A percentile compares a stretch with the other conserved stretches of the same genome.
Evolutionary conservation across 2,329 filamentous ascomycete genomes (phyloP).

Genomic region (Aspergillus eucalypticola): DNA sequence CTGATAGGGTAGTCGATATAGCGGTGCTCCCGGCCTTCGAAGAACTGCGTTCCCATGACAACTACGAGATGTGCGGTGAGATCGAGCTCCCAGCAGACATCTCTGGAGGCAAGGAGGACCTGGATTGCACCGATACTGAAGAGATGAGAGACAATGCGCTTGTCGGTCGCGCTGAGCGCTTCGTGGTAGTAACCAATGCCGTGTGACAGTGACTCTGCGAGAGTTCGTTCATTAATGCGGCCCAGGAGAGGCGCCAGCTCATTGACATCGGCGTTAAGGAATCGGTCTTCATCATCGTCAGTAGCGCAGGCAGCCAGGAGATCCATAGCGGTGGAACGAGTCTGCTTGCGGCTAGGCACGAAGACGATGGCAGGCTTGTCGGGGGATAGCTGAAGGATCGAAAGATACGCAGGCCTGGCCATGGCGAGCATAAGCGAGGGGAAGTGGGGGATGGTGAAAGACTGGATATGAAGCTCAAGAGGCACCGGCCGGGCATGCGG

Average conservation of each 20-base stretch:
- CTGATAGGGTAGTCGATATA: slow-evolving; percentile 95
- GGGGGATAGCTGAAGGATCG: slow-evolving; percentile 82
- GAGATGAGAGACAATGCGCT: slow-evolving; percentile 88
- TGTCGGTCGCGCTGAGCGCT: slow-evolving; percentile 83
- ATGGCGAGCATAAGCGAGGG: slow-evolving; percentile 98
- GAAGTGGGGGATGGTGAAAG: slow-evolving; percentile 93
- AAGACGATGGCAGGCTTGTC: slow-evolving; percentile 91
- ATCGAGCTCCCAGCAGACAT: slow-evolving; percentile 95
- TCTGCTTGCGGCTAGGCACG: slow-evolving; percentile 90
- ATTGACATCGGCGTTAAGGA: slow-evolving; percentile 79
- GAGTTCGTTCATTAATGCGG: slow-evolving; percentile 78
- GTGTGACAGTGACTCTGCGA: slow-evolving; percentile 87
- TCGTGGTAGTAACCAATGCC: slow-evolving; percentile 98
- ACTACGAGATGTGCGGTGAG: slow-evolving; percentile 86
- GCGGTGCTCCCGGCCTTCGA: slow-evolving; percentile 91
- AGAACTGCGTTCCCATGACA: slow-evolving; percentile 97
- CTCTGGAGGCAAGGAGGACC: slow-evolving; percentile 76
- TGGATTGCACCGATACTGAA: slow-evolving; percentile 89
- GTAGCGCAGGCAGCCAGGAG: slow-evolving; percentile 82
- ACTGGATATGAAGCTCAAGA: slow-evolving; percentile 90
- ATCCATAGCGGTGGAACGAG: slow-evolving; percentile 81
- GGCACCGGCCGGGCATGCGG: slow-evolving; percentile 86
- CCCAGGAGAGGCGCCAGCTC: slow-evolving; percentile 81
- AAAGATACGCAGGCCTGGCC: slow-evolving; percentile 89
- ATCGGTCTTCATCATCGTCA: slow-evolving; percentile 90